A percentile compares a stretch with the other conserved stretches of the same genome.
Conservation (phyloP, 352 stramenopile species). For the Globisporangium spiculum region DNA sequence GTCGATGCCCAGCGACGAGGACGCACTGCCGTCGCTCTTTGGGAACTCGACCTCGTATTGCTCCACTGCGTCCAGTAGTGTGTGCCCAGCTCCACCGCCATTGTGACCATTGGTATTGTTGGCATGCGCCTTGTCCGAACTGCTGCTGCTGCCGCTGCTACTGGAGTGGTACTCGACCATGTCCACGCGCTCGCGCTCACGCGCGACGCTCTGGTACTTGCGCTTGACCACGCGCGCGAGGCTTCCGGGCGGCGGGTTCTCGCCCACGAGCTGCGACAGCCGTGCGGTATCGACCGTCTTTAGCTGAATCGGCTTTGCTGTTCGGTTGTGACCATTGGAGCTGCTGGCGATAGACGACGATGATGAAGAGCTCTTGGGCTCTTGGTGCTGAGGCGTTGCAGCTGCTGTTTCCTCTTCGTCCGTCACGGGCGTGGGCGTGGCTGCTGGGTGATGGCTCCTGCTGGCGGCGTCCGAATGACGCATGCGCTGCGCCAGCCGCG, state of each 20-base stretch:
- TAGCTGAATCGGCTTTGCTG: neutral
- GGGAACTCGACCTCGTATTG: slow-evolving; percentile 60
- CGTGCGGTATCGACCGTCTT: slow-evolving; percentile 1
- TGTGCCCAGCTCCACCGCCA: slow-evolving; percentile 22
- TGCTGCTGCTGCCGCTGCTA: slow-evolving; percentile 10
- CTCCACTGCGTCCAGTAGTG: slow-evolving; percentile 32
- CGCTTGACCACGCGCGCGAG: slow-evolving; percentile 34
- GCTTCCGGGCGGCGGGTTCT: slow-evolving; percentile 33
- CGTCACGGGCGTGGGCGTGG: neutral
- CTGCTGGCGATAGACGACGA: neutral
- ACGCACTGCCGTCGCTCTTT: neutral
- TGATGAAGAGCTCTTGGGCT: neutral
- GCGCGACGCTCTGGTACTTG: slow-evolving; percentile 41
- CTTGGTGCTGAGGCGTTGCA: neutral
- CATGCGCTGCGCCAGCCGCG: neutral
- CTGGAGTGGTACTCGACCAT: slow-evolving; percentile 3
- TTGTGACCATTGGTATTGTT: neutral
- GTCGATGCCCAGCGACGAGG: slow-evolving; percentile 37
- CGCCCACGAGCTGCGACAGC: slow-evolving; percentile 30
- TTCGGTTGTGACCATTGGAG: neutral
- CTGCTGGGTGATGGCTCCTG: neutral
- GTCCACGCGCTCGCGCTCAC: slow-evolving; percentile 25
- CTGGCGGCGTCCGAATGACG: neutral
- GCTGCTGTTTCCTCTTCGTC: neutral
- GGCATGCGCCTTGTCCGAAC: neutral